Evolutionary conservation across 352 stramenopile genomes (phyloP).

Genomic region (Albugo candida): DNA sequence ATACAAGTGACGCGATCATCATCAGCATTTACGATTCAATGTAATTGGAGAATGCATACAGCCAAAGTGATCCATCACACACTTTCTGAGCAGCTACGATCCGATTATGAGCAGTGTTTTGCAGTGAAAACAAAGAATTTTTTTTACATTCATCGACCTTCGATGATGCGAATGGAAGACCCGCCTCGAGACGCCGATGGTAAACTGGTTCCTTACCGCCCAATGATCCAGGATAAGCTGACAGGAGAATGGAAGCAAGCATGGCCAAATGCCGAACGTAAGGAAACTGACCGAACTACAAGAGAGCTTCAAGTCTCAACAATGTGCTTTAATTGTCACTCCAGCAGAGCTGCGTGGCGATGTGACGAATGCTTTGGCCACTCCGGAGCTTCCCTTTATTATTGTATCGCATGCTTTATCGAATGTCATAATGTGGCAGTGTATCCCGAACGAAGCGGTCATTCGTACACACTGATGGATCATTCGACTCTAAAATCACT

Average conservation of each 20-base stretch:
- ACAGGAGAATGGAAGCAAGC: constrained; percentile 49
- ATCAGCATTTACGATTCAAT: constrained; percentile 27
- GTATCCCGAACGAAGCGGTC: constrained; percentile 17
- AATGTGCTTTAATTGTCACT: constrained; percentile 33
- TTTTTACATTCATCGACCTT: constrained; percentile 48
- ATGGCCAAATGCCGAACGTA: constrained; percentile 18
- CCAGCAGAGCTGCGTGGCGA: constrained; percentile 30
- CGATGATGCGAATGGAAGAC: constrained; percentile 32
- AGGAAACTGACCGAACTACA: constrained; percentile 3
- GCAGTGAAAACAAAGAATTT: constrained; percentile 30
- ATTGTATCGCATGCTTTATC: constrained; percentile 57
- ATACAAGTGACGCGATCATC: constrained; percentile 16
- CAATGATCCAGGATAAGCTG: constrained; percentile 48
- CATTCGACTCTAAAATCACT: constrained; percentile 17
- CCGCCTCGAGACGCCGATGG: constrained; percentile 34
- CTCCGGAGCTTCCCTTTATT: constrained; percentile 44
- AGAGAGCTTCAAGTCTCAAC: background rate
- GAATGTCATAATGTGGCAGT: constrained; percentile 19
- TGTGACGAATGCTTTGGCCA: constrained; percentile 47
- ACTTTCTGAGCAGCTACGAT: constrained; percentile 36
- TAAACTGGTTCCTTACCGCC: constrained; percentile 28
- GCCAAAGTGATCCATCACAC: constrained; percentile 18
- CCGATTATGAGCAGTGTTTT: constrained; percentile 44
- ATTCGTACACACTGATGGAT: constrained; percentile 39
- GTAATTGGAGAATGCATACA: constrained; percentile 21